Base-by-base conservation (phyloP, 2,329 filamentous ascomycete genomes). In the Septoria petroselini region DNA sequence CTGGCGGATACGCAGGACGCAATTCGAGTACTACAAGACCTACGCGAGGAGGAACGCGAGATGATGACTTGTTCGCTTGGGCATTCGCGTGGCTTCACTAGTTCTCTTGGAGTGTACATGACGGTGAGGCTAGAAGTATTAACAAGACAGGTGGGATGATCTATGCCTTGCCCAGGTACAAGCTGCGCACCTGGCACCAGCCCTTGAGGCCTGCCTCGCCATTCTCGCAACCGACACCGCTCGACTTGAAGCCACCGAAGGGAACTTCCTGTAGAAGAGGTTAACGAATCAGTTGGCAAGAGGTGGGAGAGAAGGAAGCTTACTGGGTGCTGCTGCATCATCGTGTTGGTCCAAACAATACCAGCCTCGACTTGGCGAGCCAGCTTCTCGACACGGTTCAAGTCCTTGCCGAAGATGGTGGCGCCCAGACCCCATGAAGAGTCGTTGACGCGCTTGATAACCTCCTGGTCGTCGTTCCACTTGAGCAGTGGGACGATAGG, bases 381-480 rank as follows among this genome's bases (percentile, higher is more conserved):
- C 46, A 96, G 76, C 66, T 86, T 79, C 62, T 89, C 83, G 12
- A 85, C 91, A 64, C 78, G 84, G 43, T 74, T 76, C 3, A 83
- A 81, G 65, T 95, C 88, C 70, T 91, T 93, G 52, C 89, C 95
- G 90, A 90, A 96, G 61, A 96, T 89, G 64, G 88, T 94, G 17
- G 89, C 91, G 4, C 91, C 95, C 55, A 96, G 76, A 3, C 91
- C 91, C 66, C 94, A 94, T 57, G 94, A 84, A 71, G 88, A 93
- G 67, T 95, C 89, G 63, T 96, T 95, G 88, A 95, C 95, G 40
- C 91, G 72, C 59, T 75, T 73, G 56, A 95, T 73, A 1, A 91
- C 91, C 68, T 95, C 88, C 17, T 79, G 79, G 63, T 95, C 91
- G 61, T 75, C 74, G 65, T 82, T 82, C 55, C 95, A 90, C 70